Conservation (phyloP, 179 eudicot genomes). For the Vitellaria paradoxa region DNA sequence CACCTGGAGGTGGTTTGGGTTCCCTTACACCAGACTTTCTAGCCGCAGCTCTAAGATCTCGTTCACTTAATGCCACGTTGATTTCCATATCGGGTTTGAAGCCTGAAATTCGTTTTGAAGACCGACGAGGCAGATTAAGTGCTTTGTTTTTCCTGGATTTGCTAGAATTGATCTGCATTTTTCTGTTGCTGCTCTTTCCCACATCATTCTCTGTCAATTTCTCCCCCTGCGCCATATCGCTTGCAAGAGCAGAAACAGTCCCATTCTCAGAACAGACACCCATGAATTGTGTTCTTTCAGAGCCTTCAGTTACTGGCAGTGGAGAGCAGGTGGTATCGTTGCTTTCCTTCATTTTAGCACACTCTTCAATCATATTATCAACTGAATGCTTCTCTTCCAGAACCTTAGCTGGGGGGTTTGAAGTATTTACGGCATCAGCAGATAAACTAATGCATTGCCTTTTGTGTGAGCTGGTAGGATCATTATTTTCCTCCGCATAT, state of each 20-base stretch:
- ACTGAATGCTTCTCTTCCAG: background rate
- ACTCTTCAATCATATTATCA: constrained; percentile 3
- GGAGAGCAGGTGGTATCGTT: background rate
- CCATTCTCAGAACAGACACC: constrained; percentile 6
- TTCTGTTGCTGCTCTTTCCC: constrained; percentile 20
- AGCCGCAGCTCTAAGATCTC: constrained; percentile 27
- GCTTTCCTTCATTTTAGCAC: background rate
- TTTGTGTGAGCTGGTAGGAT: constrained; percentile 3
- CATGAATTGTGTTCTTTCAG: constrained; percentile 11
- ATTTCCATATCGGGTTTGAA: constrained; percentile 22
- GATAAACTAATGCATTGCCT: constrained; percentile 11
- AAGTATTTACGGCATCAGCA: background rate
- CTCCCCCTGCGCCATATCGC: constrained; percentile 16
- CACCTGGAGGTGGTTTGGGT: background rate
- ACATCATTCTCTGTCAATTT: constrained; percentile 12
- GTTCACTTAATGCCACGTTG: constrained; percentile 31
- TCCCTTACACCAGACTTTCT: constrained; percentile 19
- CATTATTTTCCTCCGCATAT: constrained; percentile 5
- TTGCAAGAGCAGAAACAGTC: constrained; percentile 15
- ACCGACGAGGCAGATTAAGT: constrained; percentile 34
- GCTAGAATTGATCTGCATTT: constrained; percentile 26
- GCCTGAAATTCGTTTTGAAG: constrained; percentile 61
- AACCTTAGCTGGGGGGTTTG: background rate
- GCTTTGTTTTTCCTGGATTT: constrained; percentile 28
- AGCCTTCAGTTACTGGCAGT: constrained; percentile 11